phyloP scores from a whole-genome alignment of 139 green algal species.

The Chlamydomonas schloesseri region DNA sequence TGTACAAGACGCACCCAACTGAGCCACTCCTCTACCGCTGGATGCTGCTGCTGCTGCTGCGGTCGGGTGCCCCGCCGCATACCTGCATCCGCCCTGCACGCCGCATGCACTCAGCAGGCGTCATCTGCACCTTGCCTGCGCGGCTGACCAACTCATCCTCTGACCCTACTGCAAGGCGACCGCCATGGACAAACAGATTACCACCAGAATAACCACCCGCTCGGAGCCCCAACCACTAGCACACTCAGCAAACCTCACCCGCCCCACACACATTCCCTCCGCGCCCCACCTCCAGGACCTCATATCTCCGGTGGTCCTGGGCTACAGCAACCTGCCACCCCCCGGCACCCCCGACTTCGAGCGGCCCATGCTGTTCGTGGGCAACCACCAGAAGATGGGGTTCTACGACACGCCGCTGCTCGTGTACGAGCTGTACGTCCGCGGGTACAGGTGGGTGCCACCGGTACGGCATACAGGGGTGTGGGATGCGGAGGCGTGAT shows the following conservation, averaged over 20 bases:
- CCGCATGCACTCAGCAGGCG: no score
- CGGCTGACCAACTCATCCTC: no score
- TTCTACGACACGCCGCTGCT: slow-evolving; percentile 85
- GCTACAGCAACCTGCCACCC: slow-evolving; percentile 73
- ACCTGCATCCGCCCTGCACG: no score
- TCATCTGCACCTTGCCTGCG: no score
- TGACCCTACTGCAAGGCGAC: no score
- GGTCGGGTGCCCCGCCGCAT: no score
- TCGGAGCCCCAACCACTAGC: no score
- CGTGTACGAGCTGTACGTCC: slow-evolving; percentile 79
- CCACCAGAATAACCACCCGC: no score
- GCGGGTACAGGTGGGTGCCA: slow-evolving; percentile 70
- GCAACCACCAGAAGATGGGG: slow-evolving; percentile 83
- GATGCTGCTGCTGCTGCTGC: no score
- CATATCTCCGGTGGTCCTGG: slow-evolving; percentile 72
- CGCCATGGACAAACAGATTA: no score
- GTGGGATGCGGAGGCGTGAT: no score
- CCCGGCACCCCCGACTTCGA: slow-evolving; percentile 35
- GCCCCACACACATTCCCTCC: neutral
- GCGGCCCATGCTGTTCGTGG: slow-evolving; percentile 81
- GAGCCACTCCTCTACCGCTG: slow-evolving; percentile 11
- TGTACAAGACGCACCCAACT: neutral
- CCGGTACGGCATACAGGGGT: neutral
- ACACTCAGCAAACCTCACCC: no score
- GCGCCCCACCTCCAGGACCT: slow-evolving; percentile 65